A percentile compares a stretch with the other conserved stretches of the same genome.
These are phyloP conservation scores for Pyrus hybrid DNA, from an alignment of 331 rosid genomes.

Conservation along the genomic window DNA sequence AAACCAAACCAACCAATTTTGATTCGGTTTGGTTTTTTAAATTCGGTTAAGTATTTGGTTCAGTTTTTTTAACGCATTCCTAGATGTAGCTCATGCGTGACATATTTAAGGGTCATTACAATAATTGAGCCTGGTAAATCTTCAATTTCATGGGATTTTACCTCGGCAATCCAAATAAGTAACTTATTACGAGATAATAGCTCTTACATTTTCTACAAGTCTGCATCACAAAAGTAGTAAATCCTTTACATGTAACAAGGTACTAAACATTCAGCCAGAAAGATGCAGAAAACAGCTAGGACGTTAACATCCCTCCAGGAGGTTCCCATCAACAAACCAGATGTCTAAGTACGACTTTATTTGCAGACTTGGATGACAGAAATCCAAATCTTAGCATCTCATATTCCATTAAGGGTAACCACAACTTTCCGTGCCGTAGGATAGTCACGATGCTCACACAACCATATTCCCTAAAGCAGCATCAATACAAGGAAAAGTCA, in stretches of 20 bases:
- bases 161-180: background rate
- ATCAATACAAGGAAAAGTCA: background rate
- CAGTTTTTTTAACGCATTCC: no score
- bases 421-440: conserved; percentile 75
- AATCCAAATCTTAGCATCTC: conserved; percentile 9
- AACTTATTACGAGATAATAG: background rate
- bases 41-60: no score
- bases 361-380: background rate
- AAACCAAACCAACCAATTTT: no score
- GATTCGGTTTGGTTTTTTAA: no score
- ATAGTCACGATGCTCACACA: conserved; percentile 88
- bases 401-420: conserved; percentile 84
- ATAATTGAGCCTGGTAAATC: background rate
- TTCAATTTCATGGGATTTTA: background rate
- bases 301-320: background rate
- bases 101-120: no score
- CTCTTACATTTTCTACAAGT: background rate
- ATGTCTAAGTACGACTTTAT: background rate
- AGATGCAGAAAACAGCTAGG: background rate
- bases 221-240: background rate
- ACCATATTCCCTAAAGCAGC: conserved; percentile 82
- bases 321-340: background rate
- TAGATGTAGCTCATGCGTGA: no score
- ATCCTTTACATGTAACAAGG: background rate
- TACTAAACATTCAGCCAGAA: background rate